Evolutionary conservation across 192 early-diverging fungal species (phyloP), one percentile per base, ranked within the genome.

Genomic region (Coemansia sp.): DNA sequence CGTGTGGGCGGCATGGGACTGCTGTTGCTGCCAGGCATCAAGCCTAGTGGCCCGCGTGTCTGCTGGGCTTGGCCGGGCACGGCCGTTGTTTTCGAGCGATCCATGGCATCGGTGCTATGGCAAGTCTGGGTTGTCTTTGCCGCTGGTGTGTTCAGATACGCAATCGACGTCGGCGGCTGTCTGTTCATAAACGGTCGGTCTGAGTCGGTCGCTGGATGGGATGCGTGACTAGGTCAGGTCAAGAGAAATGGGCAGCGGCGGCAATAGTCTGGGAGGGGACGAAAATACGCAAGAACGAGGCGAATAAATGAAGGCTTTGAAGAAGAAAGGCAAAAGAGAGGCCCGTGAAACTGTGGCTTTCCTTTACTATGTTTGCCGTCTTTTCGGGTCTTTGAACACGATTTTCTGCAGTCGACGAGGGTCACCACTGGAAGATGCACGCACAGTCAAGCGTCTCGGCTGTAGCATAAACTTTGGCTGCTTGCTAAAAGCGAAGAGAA

Each of bases 61-160:
- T 27, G 63, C 11, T 50, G 46, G 5, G 46, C 4, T n/a, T 19
- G 42, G 37, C 29, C 27, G 9, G 48, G 35, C 8, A 21, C 1
- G 9, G 44, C 35, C 12, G 32, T 52, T 41, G 8, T n/a, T 14
- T 62, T 38, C 35, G 58, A 24, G 58, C 26, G 58, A 60, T 61
- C 59, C 34, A 61, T 44, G 38, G 59, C 58, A 62, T 56, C 53
- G 24, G 56, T 27, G 66, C 34, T 40, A 19, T 58, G 22, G 15
- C 26, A 34, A 11, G 52, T 19, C 32, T 53, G 29, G 11, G 36
- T 22, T 5, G 53, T 3, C 3, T 50, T 22, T 4, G 53, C 3
- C 8, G 56, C 8, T 38, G 55, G 18, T 35, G 64, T 62, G 70
- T 29, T 73, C n/a, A 73, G 41, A 41, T 58, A 73, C 32, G 70